Percentiles rank a stretch among this genome's conserved stretches.
Evolutionary conservation across 192 early-diverging fungal species (phyloP).

Genomic region (Polychytrium aggregatum): DNA sequence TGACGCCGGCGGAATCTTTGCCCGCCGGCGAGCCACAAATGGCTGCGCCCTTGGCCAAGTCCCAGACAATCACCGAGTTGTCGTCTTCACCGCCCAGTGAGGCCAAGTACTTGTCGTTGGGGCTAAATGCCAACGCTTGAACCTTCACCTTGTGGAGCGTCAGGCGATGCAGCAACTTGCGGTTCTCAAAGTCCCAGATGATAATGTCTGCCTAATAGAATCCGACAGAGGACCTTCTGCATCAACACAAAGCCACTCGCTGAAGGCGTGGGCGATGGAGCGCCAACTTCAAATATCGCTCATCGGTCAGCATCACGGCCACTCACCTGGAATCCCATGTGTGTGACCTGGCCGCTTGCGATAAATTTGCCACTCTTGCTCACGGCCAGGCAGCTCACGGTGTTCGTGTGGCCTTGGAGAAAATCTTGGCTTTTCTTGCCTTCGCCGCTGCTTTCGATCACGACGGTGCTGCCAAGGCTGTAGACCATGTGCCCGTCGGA

Average conservation of each 20-base stretch:
- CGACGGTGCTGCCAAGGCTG: constrained; percentile 44
- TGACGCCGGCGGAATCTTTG: constrained; percentile 36
- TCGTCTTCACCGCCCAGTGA: constrained; percentile 47
- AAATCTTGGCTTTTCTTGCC: constrained; percentile 37
- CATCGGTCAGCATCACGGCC: not conserved
- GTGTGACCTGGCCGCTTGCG: constrained; percentile 46
- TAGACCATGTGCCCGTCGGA: constrained; percentile 44
- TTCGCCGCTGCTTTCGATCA: constrained; percentile 24
- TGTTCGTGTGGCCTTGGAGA: constrained; percentile 46
- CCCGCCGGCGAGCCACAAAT: constrained; percentile 44
- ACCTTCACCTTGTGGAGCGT: constrained; percentile 51
- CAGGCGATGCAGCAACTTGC: constrained; percentile 21
- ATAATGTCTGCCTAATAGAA: constrained; percentile 42
- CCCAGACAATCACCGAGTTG: constrained; percentile 45
- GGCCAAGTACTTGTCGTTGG: constrained; percentile 34
- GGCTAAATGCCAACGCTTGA: constrained; percentile 41
- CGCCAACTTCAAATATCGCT: too few relatives aligned
- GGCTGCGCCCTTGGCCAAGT: constrained; percentile 33
- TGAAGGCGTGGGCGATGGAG: too few relatives aligned
- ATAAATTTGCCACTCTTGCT: constrained; percentile 31
- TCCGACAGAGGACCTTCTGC: too few relatives aligned
- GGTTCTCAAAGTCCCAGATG: constrained; percentile 45
- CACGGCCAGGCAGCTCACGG: constrained; percentile 37
- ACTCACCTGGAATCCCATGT: constrained; percentile 51
- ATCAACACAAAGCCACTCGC: too few relatives aligned